Conservation (phyloP, 2,329 filamentous ascomycete species). For the Scytalidium sp. region DNA sequence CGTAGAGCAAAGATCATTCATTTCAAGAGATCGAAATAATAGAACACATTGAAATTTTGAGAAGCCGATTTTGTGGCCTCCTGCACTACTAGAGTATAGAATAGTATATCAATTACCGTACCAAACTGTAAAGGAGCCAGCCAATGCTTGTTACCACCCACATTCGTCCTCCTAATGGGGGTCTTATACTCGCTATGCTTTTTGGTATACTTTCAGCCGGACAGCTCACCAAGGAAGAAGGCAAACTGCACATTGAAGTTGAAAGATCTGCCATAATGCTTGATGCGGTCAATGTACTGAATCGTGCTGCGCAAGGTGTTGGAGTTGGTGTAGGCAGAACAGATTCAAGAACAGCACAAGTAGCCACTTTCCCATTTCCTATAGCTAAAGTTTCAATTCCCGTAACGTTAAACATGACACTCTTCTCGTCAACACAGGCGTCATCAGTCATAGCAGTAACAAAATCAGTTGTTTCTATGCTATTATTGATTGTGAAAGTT, state of each 20-base stretch:
- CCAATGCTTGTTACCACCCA: background rate
- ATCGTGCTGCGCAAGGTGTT: constrained; percentile 4
- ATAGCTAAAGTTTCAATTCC: background rate
- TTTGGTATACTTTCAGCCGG: background rate
- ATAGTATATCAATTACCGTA: too few relatives aligned
- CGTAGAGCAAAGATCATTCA: too few relatives aligned
- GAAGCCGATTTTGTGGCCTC: too few relatives aligned
- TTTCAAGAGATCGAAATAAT: too few relatives aligned
- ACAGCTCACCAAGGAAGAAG: background rate
- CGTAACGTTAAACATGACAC: background rate
- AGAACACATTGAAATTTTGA: too few relatives aligned
- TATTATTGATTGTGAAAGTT: constrained; percentile 3
- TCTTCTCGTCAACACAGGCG: background rate
- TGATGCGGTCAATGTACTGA: constrained; percentile 3
- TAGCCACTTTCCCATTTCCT: background rate
- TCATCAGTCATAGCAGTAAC: constrained; percentile 6
- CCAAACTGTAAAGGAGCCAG: background rate
- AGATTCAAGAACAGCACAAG: constrained; percentile 1
- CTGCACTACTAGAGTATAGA: too few relatives aligned
- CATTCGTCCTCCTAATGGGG: background rate
- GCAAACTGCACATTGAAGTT: background rate
- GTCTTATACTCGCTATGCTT: background rate
- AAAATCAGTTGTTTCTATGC: constrained; percentile 1
- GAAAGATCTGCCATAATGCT: background rate
- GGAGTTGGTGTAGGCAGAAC: background rate